A percentile compares a stretch with the other conserved stretches of the same genome.
phyloP scores from a whole-genome alignment of 2,329 filamentous ascomycete genomes.

The Metarhizium sp. region DNA sequence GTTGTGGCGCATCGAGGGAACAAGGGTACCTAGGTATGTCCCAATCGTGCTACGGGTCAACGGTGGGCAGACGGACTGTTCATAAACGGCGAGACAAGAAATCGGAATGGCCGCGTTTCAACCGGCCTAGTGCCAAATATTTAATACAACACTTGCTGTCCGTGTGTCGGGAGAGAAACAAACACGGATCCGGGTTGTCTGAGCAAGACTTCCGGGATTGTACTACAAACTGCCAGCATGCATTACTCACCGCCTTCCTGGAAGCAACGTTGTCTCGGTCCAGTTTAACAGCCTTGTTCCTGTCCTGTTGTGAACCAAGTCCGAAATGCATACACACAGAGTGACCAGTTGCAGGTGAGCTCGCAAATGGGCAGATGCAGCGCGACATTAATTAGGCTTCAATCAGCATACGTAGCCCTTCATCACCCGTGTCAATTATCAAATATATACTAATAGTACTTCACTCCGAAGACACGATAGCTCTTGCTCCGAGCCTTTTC shows the following conservation, averaged over 20 bases:
- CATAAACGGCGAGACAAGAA: background rate
- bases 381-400: background rate
- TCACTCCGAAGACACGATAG: no score
- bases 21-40: background rate
- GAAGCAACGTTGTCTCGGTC: background rate
- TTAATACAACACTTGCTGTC: background rate
- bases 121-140: background rate
- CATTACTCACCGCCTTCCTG: background rate
- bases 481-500: no score
- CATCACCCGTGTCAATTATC: background rate
- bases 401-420: background rate
- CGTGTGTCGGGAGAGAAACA: background rate
- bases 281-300: background rate
- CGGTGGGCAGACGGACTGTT: background rate
- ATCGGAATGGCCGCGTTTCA: conserved; percentile 1
- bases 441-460: no score
- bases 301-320: background rate
- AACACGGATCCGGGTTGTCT: background rate
- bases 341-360: background rate
- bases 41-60: background rate
- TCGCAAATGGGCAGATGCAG: background rate
- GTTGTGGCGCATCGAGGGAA: background rate
- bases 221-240: background rate
- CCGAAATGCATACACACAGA: background rate
- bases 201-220: no score